phyloP scores from a whole-genome alignment of 2,329 filamentous ascomycete species.

The Phyllosticta paracitricarpa region DNA sequence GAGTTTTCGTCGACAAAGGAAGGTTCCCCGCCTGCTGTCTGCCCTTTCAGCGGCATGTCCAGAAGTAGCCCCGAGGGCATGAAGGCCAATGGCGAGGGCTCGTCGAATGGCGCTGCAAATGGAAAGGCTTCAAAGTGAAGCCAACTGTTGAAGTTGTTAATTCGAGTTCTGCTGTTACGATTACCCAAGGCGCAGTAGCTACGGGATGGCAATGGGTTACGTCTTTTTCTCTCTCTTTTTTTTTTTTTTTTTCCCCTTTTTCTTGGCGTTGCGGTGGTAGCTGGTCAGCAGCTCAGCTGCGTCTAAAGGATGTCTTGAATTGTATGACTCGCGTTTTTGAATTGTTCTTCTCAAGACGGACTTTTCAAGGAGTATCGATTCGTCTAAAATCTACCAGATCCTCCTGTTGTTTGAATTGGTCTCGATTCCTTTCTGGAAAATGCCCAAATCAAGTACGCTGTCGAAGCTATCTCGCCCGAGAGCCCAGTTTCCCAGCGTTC shows the following conservation, averaged over 20 bases:
- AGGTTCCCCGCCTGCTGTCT: background rate
- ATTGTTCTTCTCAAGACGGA: too few relatives aligned
- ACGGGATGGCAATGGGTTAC: background rate
- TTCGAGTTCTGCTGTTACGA: background rate
- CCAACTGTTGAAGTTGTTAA: background rate
- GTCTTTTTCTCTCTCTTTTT: background rate
- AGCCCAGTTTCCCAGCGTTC: too few relatives aligned
- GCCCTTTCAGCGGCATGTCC: conserved; percentile 10
- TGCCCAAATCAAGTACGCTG: too few relatives aligned
- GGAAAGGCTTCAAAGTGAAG: background rate
- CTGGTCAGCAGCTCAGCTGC: background rate
- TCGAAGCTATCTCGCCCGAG: too few relatives aligned
- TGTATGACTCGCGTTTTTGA: background rate
- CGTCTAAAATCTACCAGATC: too few relatives aligned
- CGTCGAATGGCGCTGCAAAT: background rate
- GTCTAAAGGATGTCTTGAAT: background rate
- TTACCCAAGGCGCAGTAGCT: background rate
- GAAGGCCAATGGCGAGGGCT: background rate
- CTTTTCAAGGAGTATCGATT: too few relatives aligned
- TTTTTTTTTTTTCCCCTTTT: too few relatives aligned
- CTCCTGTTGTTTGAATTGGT: too few relatives aligned
- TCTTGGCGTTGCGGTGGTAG: background rate
- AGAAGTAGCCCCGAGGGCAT: conserved; percentile 1
- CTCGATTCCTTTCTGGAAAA: too few relatives aligned
- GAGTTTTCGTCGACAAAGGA: conserved; percentile 1